phyloP scores from a whole-genome alignment of 257 asterid genomes.

The Jasminum sambac region DNA sequence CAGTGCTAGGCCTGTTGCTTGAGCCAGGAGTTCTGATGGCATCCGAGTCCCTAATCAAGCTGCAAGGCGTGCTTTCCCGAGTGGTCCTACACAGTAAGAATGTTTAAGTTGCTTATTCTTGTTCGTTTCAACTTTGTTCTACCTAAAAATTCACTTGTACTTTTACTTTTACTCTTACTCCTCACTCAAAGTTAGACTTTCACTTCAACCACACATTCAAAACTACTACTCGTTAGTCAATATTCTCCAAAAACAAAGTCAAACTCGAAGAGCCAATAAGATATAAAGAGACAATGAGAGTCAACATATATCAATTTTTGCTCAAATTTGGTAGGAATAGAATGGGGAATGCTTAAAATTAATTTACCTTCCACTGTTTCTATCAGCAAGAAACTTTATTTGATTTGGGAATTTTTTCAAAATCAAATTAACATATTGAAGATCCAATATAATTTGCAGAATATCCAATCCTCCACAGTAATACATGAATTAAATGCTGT shows the following conservation, averaged over 20 bases:
- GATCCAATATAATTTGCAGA: not conserved
- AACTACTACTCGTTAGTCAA: too few relatives aligned
- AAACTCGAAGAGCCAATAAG: not conserved
- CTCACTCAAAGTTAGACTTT: too few relatives aligned
- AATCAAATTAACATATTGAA: not conserved
- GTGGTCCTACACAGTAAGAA: slow-evolving; percentile 23
- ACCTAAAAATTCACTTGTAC: too few relatives aligned
- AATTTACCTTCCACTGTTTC: not conserved
- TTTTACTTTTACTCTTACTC: too few relatives aligned
- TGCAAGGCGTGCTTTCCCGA: slow-evolving; percentile 42
- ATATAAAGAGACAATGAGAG: too few relatives aligned
- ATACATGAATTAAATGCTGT: not conserved
- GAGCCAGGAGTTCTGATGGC: slow-evolving; percentile 30
- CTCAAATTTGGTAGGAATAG: not conserved
- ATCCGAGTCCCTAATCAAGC: slow-evolving; percentile 28
- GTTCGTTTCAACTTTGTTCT: too few relatives aligned
- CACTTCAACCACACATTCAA: too few relatives aligned
- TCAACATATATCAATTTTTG: not conserved
- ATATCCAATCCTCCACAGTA: not conserved
- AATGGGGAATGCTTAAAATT: not conserved
- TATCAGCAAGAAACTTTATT: not conserved
- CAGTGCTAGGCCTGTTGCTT: slow-evolving; percentile 23
- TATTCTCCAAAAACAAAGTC: too few relatives aligned
- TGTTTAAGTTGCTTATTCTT: too few relatives aligned
- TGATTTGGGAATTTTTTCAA: not conserved